A percentile compares a stretch with the other conserved stretches of the same genome.
These are phyloP conservation scores for Comarum palustre DNA, from an alignment of 306 rosid species.

Conservation along the genomic window DNA sequence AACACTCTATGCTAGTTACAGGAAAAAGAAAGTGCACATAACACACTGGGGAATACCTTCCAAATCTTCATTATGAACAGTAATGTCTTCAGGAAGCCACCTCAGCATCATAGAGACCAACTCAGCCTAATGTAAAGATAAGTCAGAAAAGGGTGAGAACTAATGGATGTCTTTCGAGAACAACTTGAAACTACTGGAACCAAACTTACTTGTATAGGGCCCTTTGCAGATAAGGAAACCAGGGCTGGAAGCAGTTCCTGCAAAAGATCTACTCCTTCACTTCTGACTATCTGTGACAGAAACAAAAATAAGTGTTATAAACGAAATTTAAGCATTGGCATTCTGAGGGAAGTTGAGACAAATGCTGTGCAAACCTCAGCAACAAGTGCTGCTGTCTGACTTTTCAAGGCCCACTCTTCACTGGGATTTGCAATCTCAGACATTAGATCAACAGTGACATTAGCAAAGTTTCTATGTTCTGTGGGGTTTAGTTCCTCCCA, in stretches of 20 bases:
- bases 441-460: constrained; percentile 71
- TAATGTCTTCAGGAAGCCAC: constrained; percentile 99
- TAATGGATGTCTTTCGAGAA: constrained; percentile 17
- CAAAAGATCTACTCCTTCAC: constrained; percentile 79
- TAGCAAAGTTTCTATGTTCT: constrained; percentile 71
- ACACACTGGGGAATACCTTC: constrained; percentile 58
- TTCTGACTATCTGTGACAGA: constrained; percentile 72
- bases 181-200: constrained; percentile 11
- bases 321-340: constrained; percentile 11
- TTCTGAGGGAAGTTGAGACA: constrained; percentile 21
- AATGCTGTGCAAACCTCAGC: constrained; percentile 64
- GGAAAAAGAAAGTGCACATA: constrained; percentile 16
- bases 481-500: constrained; percentile 80
- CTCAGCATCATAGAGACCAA: constrained; percentile 92
- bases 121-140: constrained; percentile 66
- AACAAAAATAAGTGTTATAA: constrained; percentile 16
- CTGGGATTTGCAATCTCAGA: constrained; percentile 75
- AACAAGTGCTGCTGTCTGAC: constrained; percentile 96
- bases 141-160: constrained; percentile 3
- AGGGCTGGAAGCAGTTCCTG: constrained; percentile 70
- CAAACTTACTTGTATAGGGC: constrained; percentile 76
- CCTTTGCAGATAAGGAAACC: constrained; percentile 71
- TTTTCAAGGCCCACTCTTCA: constrained; percentile 93
- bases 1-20: neutral
- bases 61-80: constrained; percentile 94